A percentile compares a stretch with the other conserved stretches of the same genome.
Conservation (phyloP, 2,329 filamentous ascomycete species). For the Setomelanomma holmii region DNA sequence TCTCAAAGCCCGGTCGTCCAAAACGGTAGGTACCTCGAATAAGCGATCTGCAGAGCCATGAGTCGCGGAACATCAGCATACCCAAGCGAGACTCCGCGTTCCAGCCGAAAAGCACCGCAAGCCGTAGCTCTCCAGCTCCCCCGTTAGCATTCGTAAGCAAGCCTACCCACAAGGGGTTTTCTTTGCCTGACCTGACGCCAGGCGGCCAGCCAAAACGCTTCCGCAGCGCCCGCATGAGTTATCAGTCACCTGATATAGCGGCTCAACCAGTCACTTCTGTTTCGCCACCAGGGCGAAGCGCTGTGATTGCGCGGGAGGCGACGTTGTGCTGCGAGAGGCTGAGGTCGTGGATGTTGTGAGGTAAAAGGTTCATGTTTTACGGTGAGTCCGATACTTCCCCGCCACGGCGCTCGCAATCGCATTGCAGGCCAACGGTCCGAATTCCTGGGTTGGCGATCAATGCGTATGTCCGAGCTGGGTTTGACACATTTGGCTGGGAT, state of each 20-base stretch:
- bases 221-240: not conserved
- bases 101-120: not conserved
- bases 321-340: constrained; percentile 1
- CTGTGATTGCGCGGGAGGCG: not conserved
- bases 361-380: not conserved
- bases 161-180: not conserved
- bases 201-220: not conserved
- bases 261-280: not conserved
- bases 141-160: not conserved
- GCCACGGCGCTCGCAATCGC: constrained; percentile 5
- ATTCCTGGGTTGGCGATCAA: not conserved
- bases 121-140: not conserved
- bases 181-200: constrained; percentile 6
- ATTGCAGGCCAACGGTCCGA: constrained; percentile 6
- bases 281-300: not conserved
- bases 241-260: constrained; percentile 3
- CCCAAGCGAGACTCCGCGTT: not conserved
- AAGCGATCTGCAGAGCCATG: not conserved
- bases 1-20: not conserved
- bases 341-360: not conserved
- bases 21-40: not conserved
- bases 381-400: constrained; percentile 6
- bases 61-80: not conserved
- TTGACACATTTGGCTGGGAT: not conserved
- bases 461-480: constrained; percentile 1